Conservation (phyloP, 73 alveolate genomes). For the Paramecium pentaurelia region DNA sequence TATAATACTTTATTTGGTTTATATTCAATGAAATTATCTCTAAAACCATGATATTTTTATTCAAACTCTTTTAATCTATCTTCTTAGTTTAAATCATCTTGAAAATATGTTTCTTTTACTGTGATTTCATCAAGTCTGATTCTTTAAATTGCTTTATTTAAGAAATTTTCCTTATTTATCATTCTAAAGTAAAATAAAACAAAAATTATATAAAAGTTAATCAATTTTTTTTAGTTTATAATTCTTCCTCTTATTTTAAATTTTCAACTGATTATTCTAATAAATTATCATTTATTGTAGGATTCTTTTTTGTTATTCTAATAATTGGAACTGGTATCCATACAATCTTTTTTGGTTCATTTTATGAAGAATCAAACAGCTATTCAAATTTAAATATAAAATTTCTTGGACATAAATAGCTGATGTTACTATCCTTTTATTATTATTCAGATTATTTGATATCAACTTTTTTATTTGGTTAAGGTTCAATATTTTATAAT, state of each 20-base stretch:
- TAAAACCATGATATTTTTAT: constrained; percentile 1
- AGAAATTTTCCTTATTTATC: constrained; percentile 3
- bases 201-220: neutral
- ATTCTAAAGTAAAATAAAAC: neutral
- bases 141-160: neutral
- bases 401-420: neutral
- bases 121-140: constrained; percentile 28
- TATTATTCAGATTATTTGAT: neutral
- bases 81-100: neutral
- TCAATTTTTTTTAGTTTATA: neutral
- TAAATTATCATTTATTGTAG: neutral
- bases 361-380: neutral
- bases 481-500: neutral
- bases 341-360: neutral
- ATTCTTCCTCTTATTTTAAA: neutral
- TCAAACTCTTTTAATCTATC: constrained; percentile 22
- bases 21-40: constrained; percentile 13
- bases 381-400: neutral
- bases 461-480: neutral
- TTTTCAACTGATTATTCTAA: neutral
- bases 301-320: neutral
- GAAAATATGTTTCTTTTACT: constrained; percentile 22
- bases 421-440: neutral
- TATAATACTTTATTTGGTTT: neutral
- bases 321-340: neutral